phyloP scores from a whole-genome alignment of 345 rosid genomes.

The Rubroshorea leprosula region DNA sequence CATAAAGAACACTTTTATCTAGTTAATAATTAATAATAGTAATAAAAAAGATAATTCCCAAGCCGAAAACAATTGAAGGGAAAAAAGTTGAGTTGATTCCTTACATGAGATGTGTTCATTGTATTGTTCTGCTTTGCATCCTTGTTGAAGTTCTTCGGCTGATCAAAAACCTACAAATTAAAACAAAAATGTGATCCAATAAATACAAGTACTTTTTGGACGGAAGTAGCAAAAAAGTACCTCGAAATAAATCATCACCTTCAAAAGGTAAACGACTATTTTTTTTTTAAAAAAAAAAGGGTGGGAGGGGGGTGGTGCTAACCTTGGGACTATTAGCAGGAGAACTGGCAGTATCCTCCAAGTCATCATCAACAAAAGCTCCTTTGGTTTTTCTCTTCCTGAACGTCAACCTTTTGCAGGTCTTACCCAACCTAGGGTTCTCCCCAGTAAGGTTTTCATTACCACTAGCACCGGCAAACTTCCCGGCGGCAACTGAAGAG shows the following conservation, averaged over 20 bases:
- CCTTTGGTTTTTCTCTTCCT: slow-evolving; percentile 31
- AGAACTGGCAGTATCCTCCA: slow-evolving; percentile 59
- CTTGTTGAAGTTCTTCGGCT: slow-evolving; percentile 22
- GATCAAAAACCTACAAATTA: slow-evolving; percentile 20
- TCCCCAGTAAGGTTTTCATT: background rate
- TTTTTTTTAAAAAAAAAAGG: too few relatives aligned
- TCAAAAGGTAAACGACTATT: background rate
- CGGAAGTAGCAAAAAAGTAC: too few relatives aligned
- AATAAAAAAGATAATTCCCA: too few relatives aligned
- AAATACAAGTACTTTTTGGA: too few relatives aligned
- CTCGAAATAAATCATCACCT: background rate
- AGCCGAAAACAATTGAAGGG: too few relatives aligned
- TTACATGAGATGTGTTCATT: slow-evolving; percentile 23
- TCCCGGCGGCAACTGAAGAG: slow-evolving; percentile 22
- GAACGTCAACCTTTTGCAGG: slow-evolving; percentile 18
- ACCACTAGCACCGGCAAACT: background rate
- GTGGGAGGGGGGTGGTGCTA: background rate
- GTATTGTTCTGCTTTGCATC: slow-evolving; percentile 18
- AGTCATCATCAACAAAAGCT: slow-evolving; percentile 33
- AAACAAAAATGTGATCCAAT: background rate
- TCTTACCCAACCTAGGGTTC: slow-evolving; percentile 5
- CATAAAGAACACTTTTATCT: too few relatives aligned
- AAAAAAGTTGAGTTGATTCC: background rate
- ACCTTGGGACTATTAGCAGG: slow-evolving; percentile 51
- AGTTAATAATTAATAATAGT: too few relatives aligned